A percentile compares a stretch with the other conserved stretches of the same genome.
These are phyloP conservation scores for Hypoxylon sp. DNA, from an alignment of 2,329 filamentous ascomycete genomes.

Conservation along the genomic window DNA sequence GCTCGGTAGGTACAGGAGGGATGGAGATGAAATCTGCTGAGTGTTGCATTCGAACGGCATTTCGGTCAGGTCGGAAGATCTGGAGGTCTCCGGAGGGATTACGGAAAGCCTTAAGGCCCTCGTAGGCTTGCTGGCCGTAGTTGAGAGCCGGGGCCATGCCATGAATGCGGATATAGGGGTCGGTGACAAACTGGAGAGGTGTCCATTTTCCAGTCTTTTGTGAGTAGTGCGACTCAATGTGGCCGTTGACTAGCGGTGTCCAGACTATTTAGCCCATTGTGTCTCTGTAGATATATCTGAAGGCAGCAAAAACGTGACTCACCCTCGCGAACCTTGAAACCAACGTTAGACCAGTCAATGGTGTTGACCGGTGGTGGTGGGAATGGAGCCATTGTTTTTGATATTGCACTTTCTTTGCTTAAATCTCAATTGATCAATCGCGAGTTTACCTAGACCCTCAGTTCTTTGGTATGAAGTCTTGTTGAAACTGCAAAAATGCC, in stretches of 20 bases:
- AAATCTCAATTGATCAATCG: conserved; percentile 15
- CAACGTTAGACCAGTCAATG: conserved; percentile 93
- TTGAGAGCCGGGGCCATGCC: conserved; percentile 96
- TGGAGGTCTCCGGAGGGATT: conserved; percentile 75
- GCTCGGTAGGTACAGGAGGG: conserved; percentile 77
- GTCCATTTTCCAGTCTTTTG: conserved; percentile 79
- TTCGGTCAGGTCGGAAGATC: conserved; percentile 88
- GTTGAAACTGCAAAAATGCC: conserved; percentile 17
- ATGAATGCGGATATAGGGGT: conserved; percentile 87
- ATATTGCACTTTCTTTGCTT: conserved; percentile 1
- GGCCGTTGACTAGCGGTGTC: conserved; percentile 79
- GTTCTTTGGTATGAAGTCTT: not conserved
- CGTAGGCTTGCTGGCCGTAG: conserved; percentile 97
- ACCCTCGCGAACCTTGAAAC: conserved; percentile 93
- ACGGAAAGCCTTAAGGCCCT: conserved; percentile 97
- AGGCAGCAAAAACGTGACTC: conserved; percentile 39
- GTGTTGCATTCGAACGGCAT: conserved; percentile 84
- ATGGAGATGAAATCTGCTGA: conserved; percentile 85
- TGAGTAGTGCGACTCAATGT: conserved; percentile 88
- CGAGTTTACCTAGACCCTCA: not conserved
- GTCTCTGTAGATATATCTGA: conserved; percentile 1
- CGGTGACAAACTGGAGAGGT: conserved; percentile 77
- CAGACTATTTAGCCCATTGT: not conserved
- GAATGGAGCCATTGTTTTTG: conserved; percentile 61
- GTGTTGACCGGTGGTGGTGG: conserved; percentile 80